Evolutionary conservation across 2,329 filamentous ascomycete genomes (phyloP).

Genomic region (Nannizziopsis barbatae): DNA sequence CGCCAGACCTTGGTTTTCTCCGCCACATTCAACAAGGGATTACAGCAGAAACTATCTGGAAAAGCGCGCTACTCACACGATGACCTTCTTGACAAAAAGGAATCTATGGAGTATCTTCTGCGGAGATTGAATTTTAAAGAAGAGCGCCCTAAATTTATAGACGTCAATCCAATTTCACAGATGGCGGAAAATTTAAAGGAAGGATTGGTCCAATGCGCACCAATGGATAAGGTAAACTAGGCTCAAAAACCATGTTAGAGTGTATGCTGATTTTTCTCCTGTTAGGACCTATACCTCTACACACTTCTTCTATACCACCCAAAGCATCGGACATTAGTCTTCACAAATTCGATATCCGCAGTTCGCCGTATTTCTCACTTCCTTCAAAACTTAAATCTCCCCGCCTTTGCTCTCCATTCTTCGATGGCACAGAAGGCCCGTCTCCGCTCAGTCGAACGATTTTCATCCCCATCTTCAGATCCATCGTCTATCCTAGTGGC

Average conservation of each 20-base stretch:
- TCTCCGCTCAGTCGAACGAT: constrained; percentile 81
- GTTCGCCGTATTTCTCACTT: constrained; percentile 77
- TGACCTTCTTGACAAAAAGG: constrained; percentile 57
- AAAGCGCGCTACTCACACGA: constrained; percentile 50
- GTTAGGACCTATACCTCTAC: constrained; percentile 85
- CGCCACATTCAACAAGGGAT: constrained; percentile 80
- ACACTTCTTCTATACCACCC: constrained; percentile 72
- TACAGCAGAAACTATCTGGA: constrained; percentile 82
- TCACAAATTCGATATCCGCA: constrained; percentile 90
- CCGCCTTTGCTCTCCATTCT: constrained; percentile 70
- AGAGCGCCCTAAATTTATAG: constrained; percentile 76
- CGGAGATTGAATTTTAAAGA: constrained; percentile 81
- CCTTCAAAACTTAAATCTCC: constrained; percentile 68
- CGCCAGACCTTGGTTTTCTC: constrained; percentile 94
- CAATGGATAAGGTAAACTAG: constrained; percentile 71
- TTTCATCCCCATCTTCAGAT: constrained; percentile 51
- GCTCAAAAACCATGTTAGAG: constrained; percentile 10
- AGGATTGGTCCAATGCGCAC: constrained; percentile 80
- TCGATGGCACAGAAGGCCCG: constrained; percentile 95
- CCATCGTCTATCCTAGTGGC: constrained; percentile 65
- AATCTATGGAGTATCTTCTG: constrained; percentile 86
- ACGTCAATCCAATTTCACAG: constrained; percentile 77
- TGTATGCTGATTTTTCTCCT: constrained; percentile 3
- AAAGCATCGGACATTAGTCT: constrained; percentile 70
- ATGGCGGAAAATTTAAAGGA: constrained; percentile 82